phyloP scores from a whole-genome alignment of 257 asterid species.

The Fraxinus cuspidata region DNA sequence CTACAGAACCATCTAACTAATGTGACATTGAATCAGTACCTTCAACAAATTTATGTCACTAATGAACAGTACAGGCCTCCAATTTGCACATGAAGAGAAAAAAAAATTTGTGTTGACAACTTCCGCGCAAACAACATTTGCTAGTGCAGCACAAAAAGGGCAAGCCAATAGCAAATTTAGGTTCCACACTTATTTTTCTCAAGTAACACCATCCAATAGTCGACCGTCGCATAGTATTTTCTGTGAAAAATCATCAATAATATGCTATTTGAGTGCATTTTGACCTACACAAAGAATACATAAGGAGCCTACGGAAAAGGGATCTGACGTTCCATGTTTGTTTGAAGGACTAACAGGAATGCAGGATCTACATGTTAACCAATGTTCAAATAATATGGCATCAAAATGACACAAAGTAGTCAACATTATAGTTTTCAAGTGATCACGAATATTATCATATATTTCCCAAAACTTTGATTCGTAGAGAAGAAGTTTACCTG shows the following conservation, averaged over 20 bases:
- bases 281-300: background rate
- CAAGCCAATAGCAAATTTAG: too few relatives aligned
- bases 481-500: constrained; percentile 2
- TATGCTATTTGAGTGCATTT: background rate
- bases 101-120: too few relatives aligned
- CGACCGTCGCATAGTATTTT: background rate
- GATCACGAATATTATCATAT: background rate
- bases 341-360: background rate
- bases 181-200: background rate
- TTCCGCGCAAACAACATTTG: too few relatives aligned
- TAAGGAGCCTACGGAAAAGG: background rate
- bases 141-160: too few relatives aligned
- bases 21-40: too few relatives aligned
- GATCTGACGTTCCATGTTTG: background rate
- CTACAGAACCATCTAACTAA: too few relatives aligned
- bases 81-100: too few relatives aligned
- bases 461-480: background rate
- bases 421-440: background rate
- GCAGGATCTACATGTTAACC: background rate
- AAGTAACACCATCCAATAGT: background rate
- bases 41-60: too few relatives aligned
- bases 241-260: background rate
- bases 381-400: background rate
- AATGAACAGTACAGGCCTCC: too few relatives aligned
- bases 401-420: background rate